A percentile compares a stretch with the other conserved stretches of the same genome.
phyloP scores from a whole-genome alignment of 1,139 yeast species.

The Sugiyamaella neomexicana region DNA sequence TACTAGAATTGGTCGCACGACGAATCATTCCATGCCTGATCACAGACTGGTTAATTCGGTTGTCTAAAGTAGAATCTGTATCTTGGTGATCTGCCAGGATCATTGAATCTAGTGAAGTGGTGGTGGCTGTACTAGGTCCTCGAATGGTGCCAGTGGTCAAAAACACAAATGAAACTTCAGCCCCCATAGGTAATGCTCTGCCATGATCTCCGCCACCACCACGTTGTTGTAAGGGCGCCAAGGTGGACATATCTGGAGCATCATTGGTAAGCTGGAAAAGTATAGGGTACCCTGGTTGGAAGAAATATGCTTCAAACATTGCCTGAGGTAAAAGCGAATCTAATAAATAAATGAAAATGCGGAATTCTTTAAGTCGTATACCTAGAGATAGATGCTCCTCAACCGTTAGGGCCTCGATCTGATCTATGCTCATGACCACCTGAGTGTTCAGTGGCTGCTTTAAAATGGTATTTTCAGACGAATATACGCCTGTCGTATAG shows the following conservation, averaged over 20 bases:
- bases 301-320: constrained; percentile 26
- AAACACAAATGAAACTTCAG: constrained; percentile 25
- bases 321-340: constrained; percentile 26
- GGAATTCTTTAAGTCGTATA: constrained; percentile 37
- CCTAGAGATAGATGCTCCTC: constrained; percentile 28
- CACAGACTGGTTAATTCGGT: background rate
- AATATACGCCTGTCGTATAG: constrained; percentile 35
- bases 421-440: constrained; percentile 27
- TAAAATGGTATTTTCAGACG: constrained; percentile 31
- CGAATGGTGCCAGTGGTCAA: constrained; percentile 23
- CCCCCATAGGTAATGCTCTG: constrained; percentile 22
- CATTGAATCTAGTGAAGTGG: background rate
- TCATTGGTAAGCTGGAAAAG: constrained; percentile 25
- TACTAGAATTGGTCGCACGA: background rate
- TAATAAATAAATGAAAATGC: constrained; percentile 29
- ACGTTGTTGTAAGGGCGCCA: constrained; percentile 1
- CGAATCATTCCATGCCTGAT: constrained; percentile 6
- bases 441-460: constrained; percentile 38
- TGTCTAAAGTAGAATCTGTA: background rate
- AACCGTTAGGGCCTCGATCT: constrained; percentile 32
- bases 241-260: background rate
- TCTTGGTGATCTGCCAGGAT: background rate
- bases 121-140: background rate
- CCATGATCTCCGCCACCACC: constrained; percentile 2
- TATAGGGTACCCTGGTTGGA: constrained; percentile 34